Evolutionary conservation across 1,284 basidiomycete genomes (phyloP).

Genomic region (Porodaedalea pini): DNA sequence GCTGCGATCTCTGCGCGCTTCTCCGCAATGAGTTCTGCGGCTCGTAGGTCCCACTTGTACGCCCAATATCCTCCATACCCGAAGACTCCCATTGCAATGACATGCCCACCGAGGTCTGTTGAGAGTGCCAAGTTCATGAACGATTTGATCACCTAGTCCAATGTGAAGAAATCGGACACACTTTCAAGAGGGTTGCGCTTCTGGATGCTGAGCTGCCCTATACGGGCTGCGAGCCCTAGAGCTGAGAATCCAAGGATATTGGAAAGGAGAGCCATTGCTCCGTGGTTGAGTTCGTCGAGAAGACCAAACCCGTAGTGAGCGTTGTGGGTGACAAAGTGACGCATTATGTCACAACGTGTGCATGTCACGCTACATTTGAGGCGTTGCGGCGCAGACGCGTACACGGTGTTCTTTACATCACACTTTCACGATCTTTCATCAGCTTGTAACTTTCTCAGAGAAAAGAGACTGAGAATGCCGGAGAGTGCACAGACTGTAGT

Average conservation of each 20-base stretch:
- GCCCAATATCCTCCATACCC: constrained; percentile 68
- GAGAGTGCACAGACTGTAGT: neutral
- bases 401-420: neutral
- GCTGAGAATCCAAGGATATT: constrained; percentile 75
- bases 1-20: constrained; percentile 58
- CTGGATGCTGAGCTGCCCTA: constrained; percentile 81
- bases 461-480: neutral
- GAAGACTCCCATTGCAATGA: constrained; percentile 62
- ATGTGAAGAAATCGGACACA: constrained; percentile 38
- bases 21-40: constrained; percentile 53
- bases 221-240: constrained; percentile 73
- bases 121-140: neutral
- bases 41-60: constrained; percentile 58
- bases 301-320: neutral
- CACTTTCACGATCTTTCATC: neutral
- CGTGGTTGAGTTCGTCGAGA: constrained; percentile 1
- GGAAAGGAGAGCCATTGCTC: constrained; percentile 63
- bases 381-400: neutral
- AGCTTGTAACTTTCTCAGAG: neutral
- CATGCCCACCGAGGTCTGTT: constrained; percentile 61
- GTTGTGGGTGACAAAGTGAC: constrained; percentile 5
- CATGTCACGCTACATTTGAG: neutral
- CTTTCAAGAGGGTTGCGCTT: constrained; percentile 63
- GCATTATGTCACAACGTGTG: neutral
- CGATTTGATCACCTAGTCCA: neutral